Conservation (phyloP, 2,329 filamentous ascomycete genomes). For the Ascochyta clinopodiicola region DNA sequence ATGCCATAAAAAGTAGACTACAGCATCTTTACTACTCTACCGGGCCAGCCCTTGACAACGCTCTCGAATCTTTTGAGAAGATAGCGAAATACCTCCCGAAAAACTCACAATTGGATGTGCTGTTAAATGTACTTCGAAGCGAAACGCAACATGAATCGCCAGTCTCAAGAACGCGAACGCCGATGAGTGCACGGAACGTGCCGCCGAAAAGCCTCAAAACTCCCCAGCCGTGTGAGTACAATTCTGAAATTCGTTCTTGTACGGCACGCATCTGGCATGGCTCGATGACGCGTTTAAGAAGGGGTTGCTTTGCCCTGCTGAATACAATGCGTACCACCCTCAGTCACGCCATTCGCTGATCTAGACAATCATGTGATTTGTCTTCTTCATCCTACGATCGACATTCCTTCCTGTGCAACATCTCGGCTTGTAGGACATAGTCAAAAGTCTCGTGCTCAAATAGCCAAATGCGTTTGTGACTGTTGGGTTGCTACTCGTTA, state of each 20-base stretch:
- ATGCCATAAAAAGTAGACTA: slow-evolving; percentile 25
- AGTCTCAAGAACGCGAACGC: slow-evolving; percentile 6
- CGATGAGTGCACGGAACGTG: slow-evolving; percentile 11
- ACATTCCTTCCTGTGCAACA: no score
- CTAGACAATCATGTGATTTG: background rate
- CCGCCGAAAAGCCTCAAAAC: slow-evolving; percentile 13
- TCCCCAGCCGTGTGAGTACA: slow-evolving; percentile 19
- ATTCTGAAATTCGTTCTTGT: background rate
- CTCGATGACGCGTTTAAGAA: background rate
- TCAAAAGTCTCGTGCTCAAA: no score
- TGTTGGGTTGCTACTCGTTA: no score
- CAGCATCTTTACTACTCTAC: slow-evolving; percentile 26
- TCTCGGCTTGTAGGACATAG: no score
- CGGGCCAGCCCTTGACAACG: slow-evolving; percentile 22
- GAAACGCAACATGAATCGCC: background rate
- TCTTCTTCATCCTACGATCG: no score
- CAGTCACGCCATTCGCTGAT: background rate
- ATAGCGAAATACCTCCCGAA: slow-evolving; percentile 9
- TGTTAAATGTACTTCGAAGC: slow-evolving; percentile 22
- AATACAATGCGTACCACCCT: background rate
- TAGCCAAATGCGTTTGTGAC: no score
- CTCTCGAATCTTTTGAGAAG: slow-evolving; percentile 23
- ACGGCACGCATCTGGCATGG: background rate
- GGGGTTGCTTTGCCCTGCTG: background rate
- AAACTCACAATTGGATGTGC: slow-evolving; percentile 8